Conservation (phyloP, 2,329 filamentous ascomycete species). For the Trichoderma arundinaceum region DNA sequence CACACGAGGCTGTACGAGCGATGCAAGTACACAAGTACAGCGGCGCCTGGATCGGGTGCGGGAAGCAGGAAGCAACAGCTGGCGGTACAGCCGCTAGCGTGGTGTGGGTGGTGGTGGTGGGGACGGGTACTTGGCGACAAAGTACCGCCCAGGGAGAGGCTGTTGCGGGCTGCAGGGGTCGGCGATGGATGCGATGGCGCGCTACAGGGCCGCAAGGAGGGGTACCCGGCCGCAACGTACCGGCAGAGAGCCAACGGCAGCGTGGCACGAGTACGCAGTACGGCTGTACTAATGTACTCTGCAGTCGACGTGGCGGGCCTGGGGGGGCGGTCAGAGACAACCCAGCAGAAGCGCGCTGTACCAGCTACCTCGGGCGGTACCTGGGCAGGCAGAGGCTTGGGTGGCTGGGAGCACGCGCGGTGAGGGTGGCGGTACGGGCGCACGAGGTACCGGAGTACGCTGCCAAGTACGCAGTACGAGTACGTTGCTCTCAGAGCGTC, state of each 20-base stretch:
- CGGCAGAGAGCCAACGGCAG: slow-evolving; percentile 13
- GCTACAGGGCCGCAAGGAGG: not conserved
- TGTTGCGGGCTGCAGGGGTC: slow-evolving; percentile 31
- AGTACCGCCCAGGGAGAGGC: no score
- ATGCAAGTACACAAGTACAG: no score
- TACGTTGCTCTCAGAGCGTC: no score
- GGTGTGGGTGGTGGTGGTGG: slow-evolving; percentile 4
- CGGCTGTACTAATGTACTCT: slow-evolving; percentile 16
- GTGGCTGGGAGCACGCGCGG: slow-evolving; percentile 22
- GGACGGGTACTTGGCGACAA: no score
- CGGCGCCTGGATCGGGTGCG: not conserved
- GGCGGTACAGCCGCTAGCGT: slow-evolving; percentile 35
- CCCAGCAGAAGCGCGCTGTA: not conserved
- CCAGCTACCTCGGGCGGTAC: slow-evolving; percentile 1
- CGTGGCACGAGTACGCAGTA: slow-evolving; percentile 19
- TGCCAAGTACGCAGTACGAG: no score
- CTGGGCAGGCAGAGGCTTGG: not conserved
- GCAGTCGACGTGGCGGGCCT: slow-evolving; percentile 27
- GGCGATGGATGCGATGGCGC: not conserved
- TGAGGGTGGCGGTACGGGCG: slow-evolving; percentile 29
- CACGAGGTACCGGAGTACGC: not conserved
- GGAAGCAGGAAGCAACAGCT: not conserved
- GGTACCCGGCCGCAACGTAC: slow-evolving; percentile 24
- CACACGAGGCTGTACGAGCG: slow-evolving; percentile 48
- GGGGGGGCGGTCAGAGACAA: slow-evolving; percentile 25